Evolutionary conservation across 2,329 filamentous ascomycete species (phyloP).

Genomic region (Cryphonectria naterciae): DNA sequence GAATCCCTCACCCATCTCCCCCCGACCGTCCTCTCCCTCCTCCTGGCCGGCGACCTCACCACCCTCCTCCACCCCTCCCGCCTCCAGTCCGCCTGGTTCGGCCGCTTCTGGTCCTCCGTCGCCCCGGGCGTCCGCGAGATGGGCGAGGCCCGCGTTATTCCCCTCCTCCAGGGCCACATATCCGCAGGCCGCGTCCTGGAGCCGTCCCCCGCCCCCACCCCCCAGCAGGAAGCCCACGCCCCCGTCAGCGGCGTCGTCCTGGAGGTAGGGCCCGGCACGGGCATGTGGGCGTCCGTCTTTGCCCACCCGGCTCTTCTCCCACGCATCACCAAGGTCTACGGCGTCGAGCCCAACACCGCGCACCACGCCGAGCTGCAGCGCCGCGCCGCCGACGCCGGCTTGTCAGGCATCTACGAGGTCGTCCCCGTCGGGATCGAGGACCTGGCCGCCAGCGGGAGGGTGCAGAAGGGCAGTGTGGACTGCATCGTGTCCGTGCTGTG

Average conservation of each 20-base stretch:
- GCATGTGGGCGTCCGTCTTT: constrained; percentile 64
- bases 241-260: constrained; percentile 54
- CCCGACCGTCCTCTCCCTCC: constrained; percentile 40
- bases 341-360: constrained; percentile 65
- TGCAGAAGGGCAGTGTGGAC: constrained; percentile 58
- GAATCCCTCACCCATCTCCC: constrained; percentile 53
- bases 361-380: constrained; percentile 53
- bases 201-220: neutral
- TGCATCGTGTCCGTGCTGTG: constrained; percentile 65
- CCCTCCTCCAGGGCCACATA: constrained; percentile 58
- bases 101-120: constrained; percentile 60
- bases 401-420: constrained; percentile 63
- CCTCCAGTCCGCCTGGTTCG: constrained; percentile 61
- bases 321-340: constrained; percentile 56
- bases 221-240: constrained; percentile 27
- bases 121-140: constrained; percentile 54
- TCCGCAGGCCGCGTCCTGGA: constrained; percentile 37
- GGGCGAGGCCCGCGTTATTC: constrained; percentile 50
- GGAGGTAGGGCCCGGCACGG: constrained; percentile 51
- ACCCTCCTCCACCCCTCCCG: constrained; percentile 46
- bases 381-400: constrained; percentile 54
- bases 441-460: constrained; percentile 47
- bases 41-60: constrained; percentile 56
- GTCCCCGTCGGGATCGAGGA: constrained; percentile 66
- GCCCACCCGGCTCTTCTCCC: constrained; percentile 24